A percentile compares a stretch with the other conserved stretches of the same genome.
Evolutionary conservation across 2,329 filamentous ascomycete species (phyloP).

Genomic region (Dichotomopilus funicola): DNA sequence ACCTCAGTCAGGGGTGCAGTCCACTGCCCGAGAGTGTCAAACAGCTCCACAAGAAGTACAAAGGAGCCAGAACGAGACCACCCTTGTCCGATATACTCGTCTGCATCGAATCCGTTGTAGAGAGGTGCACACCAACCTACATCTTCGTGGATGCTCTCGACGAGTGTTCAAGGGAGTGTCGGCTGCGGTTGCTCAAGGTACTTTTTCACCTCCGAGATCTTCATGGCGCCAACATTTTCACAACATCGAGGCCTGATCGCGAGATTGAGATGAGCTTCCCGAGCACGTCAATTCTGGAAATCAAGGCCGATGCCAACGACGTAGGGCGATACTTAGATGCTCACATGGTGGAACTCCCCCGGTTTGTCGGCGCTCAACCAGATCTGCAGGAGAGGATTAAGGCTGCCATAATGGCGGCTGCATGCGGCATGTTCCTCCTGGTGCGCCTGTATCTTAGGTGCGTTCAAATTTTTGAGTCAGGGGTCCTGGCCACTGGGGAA

Average conservation of each 20-base stretch:
- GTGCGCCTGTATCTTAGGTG: not conserved
- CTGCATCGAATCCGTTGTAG: constrained; percentile 16
- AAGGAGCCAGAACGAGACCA: constrained; percentile 20
- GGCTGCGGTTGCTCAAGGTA: constrained; percentile 10
- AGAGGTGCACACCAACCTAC: constrained; percentile 21
- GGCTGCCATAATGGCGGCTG: constrained; percentile 3
- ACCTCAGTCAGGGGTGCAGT: constrained; percentile 27
- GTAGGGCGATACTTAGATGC: constrained; percentile 13
- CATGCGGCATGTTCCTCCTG: constrained; percentile 15
- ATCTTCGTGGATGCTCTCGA: constrained; percentile 28
- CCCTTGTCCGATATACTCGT: constrained; percentile 21
- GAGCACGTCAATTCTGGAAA: constrained; percentile 4
- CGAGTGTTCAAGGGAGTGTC: constrained; percentile 17
- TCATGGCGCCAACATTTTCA: constrained; percentile 22
- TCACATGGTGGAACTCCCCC: not conserved
- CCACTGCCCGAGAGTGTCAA: constrained; percentile 26
- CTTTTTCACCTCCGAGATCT: constrained; percentile 17
- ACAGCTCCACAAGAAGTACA: constrained; percentile 26
- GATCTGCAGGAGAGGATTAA: constrained; percentile 11
- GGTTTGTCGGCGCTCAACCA: not conserved
- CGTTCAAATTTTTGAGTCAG: not conserved
- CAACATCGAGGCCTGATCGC: constrained; percentile 31
- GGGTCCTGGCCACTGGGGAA: too few species aligned
- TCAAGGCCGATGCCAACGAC: constrained; percentile 11
- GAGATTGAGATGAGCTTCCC: constrained; percentile 25